Percentiles rank a stretch among this genome's conserved stretches.
Conservation (phyloP, 208 protist species). For the Acanthamoeba royreba region DNA sequence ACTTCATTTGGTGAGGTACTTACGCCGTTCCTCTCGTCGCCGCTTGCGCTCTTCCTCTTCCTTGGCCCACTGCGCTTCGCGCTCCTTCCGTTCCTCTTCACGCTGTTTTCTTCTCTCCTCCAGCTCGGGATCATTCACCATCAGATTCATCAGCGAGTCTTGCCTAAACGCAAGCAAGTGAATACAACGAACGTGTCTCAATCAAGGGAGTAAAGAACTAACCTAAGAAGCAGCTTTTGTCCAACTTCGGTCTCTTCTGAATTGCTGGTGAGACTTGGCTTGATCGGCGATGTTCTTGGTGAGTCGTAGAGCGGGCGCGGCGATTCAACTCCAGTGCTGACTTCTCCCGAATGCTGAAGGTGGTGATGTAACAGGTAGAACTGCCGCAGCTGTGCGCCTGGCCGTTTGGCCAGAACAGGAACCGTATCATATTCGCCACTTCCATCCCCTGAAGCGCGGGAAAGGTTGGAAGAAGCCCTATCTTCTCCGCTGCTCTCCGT, state of each 20-base stretch:
- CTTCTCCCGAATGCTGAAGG: neutral
- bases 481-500: neutral
- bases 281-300: neutral
- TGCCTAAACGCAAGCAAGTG: neutral
- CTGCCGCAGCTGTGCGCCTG: neutral
- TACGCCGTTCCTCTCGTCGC: neutral
- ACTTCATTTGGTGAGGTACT: conserved; percentile 5
- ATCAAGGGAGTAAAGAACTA: neutral
- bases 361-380: neutral
- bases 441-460: too few relatives aligned
- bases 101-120: conserved; percentile 33
- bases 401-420: neutral
- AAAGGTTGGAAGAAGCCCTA: neutral
- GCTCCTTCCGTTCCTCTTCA: conserved; percentile 1
- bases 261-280: too few relatives aligned
- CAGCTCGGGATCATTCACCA: conserved; percentile 18
- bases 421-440: too few relatives aligned
- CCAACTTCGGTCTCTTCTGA: neutral
- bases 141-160: neutral
- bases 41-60: conserved; percentile 28
- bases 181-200: neutral
- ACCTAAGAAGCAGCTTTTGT: neutral
- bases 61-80: conserved; percentile 10
- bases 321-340: neutral
- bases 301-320: neutral